Conservation (phyloP, 306 rosid species). For the Mimosa bimucronata region DNA sequence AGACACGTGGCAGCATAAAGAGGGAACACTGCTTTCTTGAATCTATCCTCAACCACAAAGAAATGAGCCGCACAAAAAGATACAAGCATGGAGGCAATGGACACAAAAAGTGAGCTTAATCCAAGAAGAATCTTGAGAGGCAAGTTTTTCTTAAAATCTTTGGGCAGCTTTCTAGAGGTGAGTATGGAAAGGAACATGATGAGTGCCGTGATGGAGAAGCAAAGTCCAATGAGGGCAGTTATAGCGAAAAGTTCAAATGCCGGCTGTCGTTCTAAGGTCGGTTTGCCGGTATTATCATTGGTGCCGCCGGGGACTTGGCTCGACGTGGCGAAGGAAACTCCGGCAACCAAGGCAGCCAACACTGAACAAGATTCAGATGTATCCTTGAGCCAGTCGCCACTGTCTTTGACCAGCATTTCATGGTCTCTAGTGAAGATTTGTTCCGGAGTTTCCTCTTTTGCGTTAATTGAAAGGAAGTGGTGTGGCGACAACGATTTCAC, state of each 20-base stretch:
- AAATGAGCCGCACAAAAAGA: slow-evolving; percentile 58
- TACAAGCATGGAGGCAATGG: slow-evolving; percentile 49
- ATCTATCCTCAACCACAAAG: slow-evolving; percentile 43
- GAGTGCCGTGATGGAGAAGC: slow-evolving; percentile 53
- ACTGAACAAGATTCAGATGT: slow-evolving; percentile 32
- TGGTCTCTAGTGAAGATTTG: slow-evolving; percentile 18
- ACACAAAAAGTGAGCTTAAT: slow-evolving; percentile 50
- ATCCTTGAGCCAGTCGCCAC: slow-evolving; percentile 6
- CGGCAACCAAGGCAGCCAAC: slow-evolving; percentile 31
- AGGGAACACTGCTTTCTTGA: slow-evolving; percentile 32
- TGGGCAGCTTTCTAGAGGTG: slow-evolving; percentile 48
- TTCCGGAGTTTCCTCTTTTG: background rate
- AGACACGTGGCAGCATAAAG: slow-evolving; percentile 46
- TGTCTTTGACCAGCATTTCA: background rate
- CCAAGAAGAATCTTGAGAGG: slow-evolving; percentile 52
- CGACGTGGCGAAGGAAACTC: slow-evolving; percentile 24
- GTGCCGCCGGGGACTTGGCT: slow-evolving; percentile 35
- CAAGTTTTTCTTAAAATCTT: slow-evolving; percentile 45
- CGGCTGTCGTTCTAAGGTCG: slow-evolving; percentile 36
- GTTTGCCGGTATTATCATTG: slow-evolving; percentile 3
- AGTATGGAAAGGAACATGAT: slow-evolving; percentile 61
- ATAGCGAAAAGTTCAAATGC: slow-evolving; percentile 48
- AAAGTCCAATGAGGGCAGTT: slow-evolving; percentile 47
- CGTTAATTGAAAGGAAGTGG: background rate
- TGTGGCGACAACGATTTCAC: background rate